phyloP scores from a whole-genome alignment of 2,329 filamentous ascomycete species.

The Fusarium luffae region DNA sequence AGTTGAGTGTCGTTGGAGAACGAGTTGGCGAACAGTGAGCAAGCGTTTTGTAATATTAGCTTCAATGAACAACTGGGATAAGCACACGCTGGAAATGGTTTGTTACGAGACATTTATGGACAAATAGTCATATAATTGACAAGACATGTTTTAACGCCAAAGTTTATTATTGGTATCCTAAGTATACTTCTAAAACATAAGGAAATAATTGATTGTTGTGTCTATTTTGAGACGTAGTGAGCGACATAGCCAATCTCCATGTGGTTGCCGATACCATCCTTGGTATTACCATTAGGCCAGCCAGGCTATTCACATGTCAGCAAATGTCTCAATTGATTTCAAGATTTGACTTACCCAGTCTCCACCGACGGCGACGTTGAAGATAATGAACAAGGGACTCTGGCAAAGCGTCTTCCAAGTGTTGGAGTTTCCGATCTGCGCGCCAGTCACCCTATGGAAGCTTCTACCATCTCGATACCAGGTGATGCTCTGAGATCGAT shows the following conservation, averaged over 20 bases:
- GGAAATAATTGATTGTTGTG: neutral
- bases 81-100: neutral
- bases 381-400: conserved; percentile 61
- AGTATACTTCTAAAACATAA: neutral
- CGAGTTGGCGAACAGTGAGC: neutral
- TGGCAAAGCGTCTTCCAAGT: conserved; percentile 64
- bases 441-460: conserved; percentile 58
- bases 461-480: conserved; percentile 61
- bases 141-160: neutral
- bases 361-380: conserved; percentile 68
- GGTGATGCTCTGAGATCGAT: conserved; percentile 60
- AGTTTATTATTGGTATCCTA: conserved; percentile 5
- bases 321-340: neutral
- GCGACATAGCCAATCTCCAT: conserved; percentile 66
- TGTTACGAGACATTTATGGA: neutral
- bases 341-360: conserved; percentile 57
- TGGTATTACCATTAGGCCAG: conserved; percentile 58
- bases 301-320: conserved; percentile 55
- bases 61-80: neutral
- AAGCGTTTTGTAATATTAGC: neutral
- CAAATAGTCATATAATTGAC: neutral
- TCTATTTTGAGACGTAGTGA: conserved; percentile 50
- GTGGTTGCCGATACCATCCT: conserved; percentile 58
- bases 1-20: conserved; percentile 36
- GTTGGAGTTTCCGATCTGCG: conserved; percentile 56